These are phyloP conservation scores for Symmetrospora coprosmae DNA, from an alignment of 768 basidiomycete genomes.

Conservation along the genomic window DNA sequence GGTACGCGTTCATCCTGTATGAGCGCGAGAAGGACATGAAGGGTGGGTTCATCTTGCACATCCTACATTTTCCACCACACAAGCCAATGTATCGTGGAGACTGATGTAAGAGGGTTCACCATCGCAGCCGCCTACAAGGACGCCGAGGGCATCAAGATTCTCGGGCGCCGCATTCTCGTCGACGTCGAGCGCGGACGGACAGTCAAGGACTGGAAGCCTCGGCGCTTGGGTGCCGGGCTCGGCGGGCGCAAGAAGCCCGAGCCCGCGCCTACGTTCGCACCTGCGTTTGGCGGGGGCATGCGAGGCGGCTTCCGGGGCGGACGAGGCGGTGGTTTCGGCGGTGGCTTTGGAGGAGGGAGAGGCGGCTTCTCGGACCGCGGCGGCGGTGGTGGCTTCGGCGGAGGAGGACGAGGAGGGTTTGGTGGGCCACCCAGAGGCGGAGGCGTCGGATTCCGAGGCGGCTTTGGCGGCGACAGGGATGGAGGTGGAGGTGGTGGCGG, in stretches of 20 bases:
- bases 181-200: conserved; percentile 97
- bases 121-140: conserved; percentile 73
- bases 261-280: conserved; percentile 1
- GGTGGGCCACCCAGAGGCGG: conserved; percentile 6
- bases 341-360: conserved; percentile 19
- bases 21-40: conserved; percentile 99
- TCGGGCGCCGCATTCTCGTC: conserved; percentile 88
- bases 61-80: background rate
- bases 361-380: conserved; percentile 36
- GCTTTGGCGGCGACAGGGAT: conserved; percentile 18
- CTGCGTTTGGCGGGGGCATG: conserved; percentile 5
- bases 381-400: conserved; percentile 37
- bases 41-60: conserved; percentile 44
- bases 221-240: conserved; percentile 90
- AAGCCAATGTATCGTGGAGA: no score
- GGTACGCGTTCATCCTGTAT: conserved; percentile 94
- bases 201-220: conserved; percentile 96
- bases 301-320: conserved; percentile 34
- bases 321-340: conserved; percentile 2
- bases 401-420: conserved; percentile 24
- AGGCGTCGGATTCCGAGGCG: conserved; percentile 34
- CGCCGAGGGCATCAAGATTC: conserved; percentile 87
- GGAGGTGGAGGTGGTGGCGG: conserved; percentile 25
- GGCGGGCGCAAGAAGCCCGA: conserved; percentile 75
- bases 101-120: no score